These are phyloP conservation scores for Naganishia vishniacii DNA, from an alignment of 768 basidiomycete genomes.

Conservation along the genomic window DNA sequence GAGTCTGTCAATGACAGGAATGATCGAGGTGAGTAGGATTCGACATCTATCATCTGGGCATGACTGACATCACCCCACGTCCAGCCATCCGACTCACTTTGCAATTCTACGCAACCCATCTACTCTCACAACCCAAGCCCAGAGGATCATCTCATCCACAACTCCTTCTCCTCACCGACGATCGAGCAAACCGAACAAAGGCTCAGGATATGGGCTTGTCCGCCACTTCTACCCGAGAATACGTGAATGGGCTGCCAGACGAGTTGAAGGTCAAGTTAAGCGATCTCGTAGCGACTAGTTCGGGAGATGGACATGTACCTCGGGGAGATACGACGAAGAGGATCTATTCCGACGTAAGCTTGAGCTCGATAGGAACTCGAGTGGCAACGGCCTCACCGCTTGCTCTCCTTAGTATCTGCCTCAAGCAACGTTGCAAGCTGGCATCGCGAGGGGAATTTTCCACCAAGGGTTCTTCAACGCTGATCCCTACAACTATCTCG, in stretches of 20 bases:
- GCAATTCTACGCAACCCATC: constrained; percentile 76
- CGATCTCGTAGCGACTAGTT: constrained; percentile 64
- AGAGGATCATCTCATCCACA: constrained; percentile 51
- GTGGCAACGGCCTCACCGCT: not conserved
- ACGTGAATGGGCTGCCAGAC: constrained; percentile 65
- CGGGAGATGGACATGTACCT: constrained; percentile 56
- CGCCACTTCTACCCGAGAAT: constrained; percentile 60
- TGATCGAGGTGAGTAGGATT: constrained; percentile 66
- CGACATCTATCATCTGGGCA: too few species aligned
- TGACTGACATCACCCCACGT: not conserved
- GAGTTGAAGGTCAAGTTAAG: constrained; percentile 58
- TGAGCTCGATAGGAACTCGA: not conserved
- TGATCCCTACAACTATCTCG: constrained; percentile 91
- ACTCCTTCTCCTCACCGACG: constrained; percentile 81
- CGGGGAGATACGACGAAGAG: constrained; percentile 31
- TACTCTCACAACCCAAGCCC: constrained; percentile 43
- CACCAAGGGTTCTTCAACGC: constrained; percentile 94
- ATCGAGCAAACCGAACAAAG: constrained; percentile 72
- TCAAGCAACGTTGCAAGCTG: constrained; percentile 64
- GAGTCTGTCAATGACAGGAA: constrained; percentile 75
- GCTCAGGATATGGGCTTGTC: constrained; percentile 58
- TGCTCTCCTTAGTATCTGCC: constrained; percentile 65
- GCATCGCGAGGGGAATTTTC: constrained; percentile 74
- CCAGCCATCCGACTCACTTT: constrained; percentile 77
- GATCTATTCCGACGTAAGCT: constrained; percentile 64